A percentile compares a stretch with the other conserved stretches of the same genome.
These are phyloP conservation scores for Leishmania gerbilli DNA, from an alignment of 208 protist species.

Conservation along the genomic window DNA sequence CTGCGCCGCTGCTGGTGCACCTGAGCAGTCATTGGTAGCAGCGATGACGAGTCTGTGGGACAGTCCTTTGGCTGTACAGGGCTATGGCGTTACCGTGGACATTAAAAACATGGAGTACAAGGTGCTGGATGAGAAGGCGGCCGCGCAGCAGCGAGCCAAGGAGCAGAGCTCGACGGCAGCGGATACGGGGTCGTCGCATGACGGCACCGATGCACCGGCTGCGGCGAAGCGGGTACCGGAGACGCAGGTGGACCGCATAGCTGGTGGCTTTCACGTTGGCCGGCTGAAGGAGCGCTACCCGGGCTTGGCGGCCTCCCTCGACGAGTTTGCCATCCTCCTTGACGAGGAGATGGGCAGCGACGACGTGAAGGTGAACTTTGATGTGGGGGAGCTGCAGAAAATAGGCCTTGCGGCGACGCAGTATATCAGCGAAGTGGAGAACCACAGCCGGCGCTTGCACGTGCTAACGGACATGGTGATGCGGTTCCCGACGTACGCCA, in stretches of 20 bases:
- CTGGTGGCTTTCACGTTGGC: conserved; percentile 52
- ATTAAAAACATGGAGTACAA: conserved; percentile 98
- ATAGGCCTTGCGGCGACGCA: conserved; percentile 62
- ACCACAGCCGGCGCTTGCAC: conserved; percentile 53
- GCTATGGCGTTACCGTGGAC: conserved; percentile 95
- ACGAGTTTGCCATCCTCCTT: conserved; percentile 43
- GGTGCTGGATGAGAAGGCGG: conserved; percentile 87
- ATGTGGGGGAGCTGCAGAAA: conserved; percentile 68
- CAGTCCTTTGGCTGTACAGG: conserved; percentile 65
- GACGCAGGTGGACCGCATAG: conserved; percentile 3
- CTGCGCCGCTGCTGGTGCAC: conserved; percentile 5
- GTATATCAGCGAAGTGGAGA: conserved; percentile 44
- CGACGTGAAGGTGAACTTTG: conserved; percentile 63
- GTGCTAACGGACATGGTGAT: conserved; percentile 77
- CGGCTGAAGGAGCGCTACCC: conserved; percentile 42
- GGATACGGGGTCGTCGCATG: background rate
- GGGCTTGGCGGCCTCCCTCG: conserved; percentile 30
- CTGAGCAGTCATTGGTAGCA: background rate
- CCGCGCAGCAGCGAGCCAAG: conserved; percentile 15
- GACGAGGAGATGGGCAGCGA: conserved; percentile 31
- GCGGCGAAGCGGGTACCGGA: background rate
- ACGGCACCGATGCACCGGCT: background rate
- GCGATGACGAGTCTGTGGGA: conserved; percentile 30
- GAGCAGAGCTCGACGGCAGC: conserved; percentile 1
- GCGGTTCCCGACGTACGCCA: conserved; percentile 87